Conservation (phyloP, 345 rosid genomes). For the Firmiana major region DNA sequence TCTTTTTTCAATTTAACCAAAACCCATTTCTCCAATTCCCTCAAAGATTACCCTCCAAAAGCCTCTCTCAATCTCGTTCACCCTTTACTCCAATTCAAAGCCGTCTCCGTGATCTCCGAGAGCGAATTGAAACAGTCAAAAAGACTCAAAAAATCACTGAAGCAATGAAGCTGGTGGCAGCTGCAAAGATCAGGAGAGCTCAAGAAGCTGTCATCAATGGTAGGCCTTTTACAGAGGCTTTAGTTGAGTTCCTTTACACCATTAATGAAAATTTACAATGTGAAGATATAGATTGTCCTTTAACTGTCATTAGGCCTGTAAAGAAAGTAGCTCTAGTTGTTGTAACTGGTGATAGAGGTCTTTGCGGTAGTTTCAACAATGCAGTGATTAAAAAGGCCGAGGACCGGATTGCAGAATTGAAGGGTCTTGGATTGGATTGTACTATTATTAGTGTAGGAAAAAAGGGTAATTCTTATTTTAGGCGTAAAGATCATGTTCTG, state of each 20-base stretch:
- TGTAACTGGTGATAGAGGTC: constrained; percentile 66
- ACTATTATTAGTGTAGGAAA: constrained; percentile 71
- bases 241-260: constrained; percentile 48
- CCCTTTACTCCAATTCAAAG: background rate
- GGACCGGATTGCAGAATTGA: constrained; percentile 52
- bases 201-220: constrained; percentile 79
- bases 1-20: constrained; percentile 23
- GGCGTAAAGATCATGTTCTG: constrained; percentile 38
- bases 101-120: constrained; percentile 59
- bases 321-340: constrained; percentile 75
- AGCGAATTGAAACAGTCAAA: constrained; percentile 58
- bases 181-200: constrained; percentile 76
- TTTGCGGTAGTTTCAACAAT: constrained; percentile 87
- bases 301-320: constrained; percentile 59
- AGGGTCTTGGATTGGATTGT: constrained; percentile 51
- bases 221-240: constrained; percentile 66
- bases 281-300: constrained; percentile 70
- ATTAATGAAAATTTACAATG: constrained; percentile 47
- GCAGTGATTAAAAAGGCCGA: constrained; percentile 56
- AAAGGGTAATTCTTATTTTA: constrained; percentile 76
- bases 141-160: constrained; percentile 69
- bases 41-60: background rate
- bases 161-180: constrained; percentile 84
- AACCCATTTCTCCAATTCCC: constrained; percentile 25
- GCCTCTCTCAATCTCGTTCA: constrained; percentile 3